phyloP scores from a whole-genome alignment of 2,329 filamentous ascomycete genomes.

The Colletotrichum lentis region DNA sequence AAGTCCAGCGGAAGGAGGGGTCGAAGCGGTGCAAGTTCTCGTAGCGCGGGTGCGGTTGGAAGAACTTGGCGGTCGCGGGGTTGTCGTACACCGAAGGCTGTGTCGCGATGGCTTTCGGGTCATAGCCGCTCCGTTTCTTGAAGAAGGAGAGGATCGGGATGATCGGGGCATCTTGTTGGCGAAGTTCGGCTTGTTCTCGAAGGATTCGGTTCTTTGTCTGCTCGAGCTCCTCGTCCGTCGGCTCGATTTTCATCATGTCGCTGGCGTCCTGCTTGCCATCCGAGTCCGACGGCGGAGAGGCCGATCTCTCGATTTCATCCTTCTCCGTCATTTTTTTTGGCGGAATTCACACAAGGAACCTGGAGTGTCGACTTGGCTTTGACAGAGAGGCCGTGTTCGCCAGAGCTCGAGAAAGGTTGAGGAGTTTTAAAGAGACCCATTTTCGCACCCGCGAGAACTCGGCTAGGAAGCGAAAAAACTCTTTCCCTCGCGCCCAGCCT shows the following conservation, averaged over 20 bases:
- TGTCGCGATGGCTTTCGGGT: conserved; percentile 45
- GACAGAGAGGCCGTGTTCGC: not conserved
- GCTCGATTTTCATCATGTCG: conserved; percentile 2
- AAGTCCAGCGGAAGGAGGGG: conserved; percentile 47
- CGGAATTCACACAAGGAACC: not conserved
- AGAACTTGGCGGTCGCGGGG: conserved; percentile 51
- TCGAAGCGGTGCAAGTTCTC: conserved; percentile 49
- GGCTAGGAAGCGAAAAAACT: not conserved
- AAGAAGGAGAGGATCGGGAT: conserved; percentile 42
- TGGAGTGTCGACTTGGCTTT: not conserved
- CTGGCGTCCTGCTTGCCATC: not conserved
- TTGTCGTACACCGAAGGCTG: conserved; percentile 58
- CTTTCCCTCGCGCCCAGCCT: not conserved
- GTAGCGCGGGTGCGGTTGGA: conserved; percentile 43
- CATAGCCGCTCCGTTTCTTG: conserved; percentile 36
- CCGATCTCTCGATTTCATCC: not conserved
- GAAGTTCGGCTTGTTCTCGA: conserved; percentile 38
- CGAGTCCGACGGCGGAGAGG: conserved; percentile 3
- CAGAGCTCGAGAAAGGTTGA: not conserved
- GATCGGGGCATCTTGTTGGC: conserved; percentile 40
- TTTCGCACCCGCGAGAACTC: not conserved
- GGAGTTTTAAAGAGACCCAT: not conserved
- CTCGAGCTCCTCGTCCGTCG: conserved; percentile 32
- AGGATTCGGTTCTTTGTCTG: conserved; percentile 22
- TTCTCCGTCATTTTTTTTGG: conserved; percentile 20